Evolutionary conservation across 1,139 yeast genomes (phyloP).

Genomic region (Yamadazyma spencermartinsiae): DNA sequence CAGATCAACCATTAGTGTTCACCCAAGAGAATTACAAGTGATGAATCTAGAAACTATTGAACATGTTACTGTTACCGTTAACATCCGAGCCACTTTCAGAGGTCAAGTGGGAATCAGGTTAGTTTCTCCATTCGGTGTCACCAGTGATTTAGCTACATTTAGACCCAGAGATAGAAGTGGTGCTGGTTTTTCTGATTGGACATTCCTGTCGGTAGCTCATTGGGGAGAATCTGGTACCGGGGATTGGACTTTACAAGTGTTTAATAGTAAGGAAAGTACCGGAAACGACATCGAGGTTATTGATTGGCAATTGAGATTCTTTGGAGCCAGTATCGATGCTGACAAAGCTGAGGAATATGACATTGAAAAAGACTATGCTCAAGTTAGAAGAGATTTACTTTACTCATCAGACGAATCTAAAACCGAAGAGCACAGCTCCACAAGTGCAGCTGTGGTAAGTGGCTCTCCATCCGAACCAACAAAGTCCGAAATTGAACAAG

Average conservation of each 20-base stretch:
- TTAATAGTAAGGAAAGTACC: slow-evolving; percentile 21
- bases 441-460: slow-evolving; percentile 2
- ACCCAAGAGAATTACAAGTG: slow-evolving; percentile 47
- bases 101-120: slow-evolving; percentile 72
- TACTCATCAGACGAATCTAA: slow-evolving; percentile 8
- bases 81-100: slow-evolving; percentile 62
- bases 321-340: slow-evolving; percentile 76
- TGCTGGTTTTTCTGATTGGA: slow-evolving; percentile 78
- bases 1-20: slow-evolving; percentile 47
- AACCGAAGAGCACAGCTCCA: slow-evolving; percentile 1
- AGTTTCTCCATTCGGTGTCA: slow-evolving; percentile 72
- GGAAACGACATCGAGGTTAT: slow-evolving; percentile 48
- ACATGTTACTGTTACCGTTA: slow-evolving; percentile 81
- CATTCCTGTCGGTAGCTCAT: slow-evolving; percentile 96
- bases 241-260: slow-evolving; percentile 74
- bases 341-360: slow-evolving; percentile 53
- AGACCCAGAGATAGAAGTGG: slow-evolving; percentile 58
- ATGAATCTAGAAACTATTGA: slow-evolving; percentile 74
- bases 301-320: slow-evolving; percentile 76
- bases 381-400: slow-evolving; percentile 33
- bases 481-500: not conserved
- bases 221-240: slow-evolving; percentile 93
- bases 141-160: slow-evolving; percentile 73
- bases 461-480: not conserved
- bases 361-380: slow-evolving; percentile 42